These are phyloP conservation scores for Ascochyta lentis DNA, from an alignment of 2,329 filamentous ascomycete genomes.

Conservation along the genomic window DNA sequence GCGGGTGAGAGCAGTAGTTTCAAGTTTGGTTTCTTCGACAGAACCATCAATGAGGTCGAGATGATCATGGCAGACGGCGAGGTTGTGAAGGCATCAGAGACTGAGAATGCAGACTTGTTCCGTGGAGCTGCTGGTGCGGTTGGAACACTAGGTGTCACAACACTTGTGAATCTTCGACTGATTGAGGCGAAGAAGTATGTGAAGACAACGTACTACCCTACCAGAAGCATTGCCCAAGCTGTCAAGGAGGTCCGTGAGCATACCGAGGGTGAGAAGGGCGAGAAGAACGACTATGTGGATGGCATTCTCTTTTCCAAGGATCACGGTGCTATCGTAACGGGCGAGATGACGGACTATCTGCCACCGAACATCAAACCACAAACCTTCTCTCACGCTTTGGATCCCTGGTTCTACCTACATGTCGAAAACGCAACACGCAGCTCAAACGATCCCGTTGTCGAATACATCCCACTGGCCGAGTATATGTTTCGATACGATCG, in stretches of 20 bases:
- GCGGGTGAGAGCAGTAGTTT: slow-evolving; percentile 74
- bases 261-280: slow-evolving; percentile 43
- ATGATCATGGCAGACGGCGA: slow-evolving; percentile 69
- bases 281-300: slow-evolving; percentile 56
- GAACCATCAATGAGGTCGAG: slow-evolving; percentile 67
- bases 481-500: slow-evolving; percentile 77
- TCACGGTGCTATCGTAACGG: slow-evolving; percentile 54
- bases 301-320: slow-evolving; percentile 57
- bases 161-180: slow-evolving; percentile 59
- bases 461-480: slow-evolving; percentile 67
- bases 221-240: slow-evolving; percentile 51
- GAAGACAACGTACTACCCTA: slow-evolving; percentile 57
- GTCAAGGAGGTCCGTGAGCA: slow-evolving; percentile 50
- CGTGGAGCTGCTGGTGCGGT: slow-evolving; percentile 69
- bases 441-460: slow-evolving; percentile 48
- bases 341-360: slow-evolving; percentile 51
- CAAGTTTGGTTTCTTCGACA: slow-evolving; percentile 70
- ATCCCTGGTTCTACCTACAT: slow-evolving; percentile 61
- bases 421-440: slow-evolving; percentile 49
- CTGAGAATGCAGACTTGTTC: slow-evolving; percentile 66
- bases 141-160: slow-evolving; percentile 72
- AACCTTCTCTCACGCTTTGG: slow-evolving; percentile 53
- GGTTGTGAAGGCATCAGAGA: slow-evolving; percentile 61
- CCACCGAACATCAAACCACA: slow-evolving; percentile 37
- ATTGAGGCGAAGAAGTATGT: slow-evolving; percentile 57